phyloP scores from a whole-genome alignment of 1,139 yeast genomes.

The Taiozyma sp. region DNA sequence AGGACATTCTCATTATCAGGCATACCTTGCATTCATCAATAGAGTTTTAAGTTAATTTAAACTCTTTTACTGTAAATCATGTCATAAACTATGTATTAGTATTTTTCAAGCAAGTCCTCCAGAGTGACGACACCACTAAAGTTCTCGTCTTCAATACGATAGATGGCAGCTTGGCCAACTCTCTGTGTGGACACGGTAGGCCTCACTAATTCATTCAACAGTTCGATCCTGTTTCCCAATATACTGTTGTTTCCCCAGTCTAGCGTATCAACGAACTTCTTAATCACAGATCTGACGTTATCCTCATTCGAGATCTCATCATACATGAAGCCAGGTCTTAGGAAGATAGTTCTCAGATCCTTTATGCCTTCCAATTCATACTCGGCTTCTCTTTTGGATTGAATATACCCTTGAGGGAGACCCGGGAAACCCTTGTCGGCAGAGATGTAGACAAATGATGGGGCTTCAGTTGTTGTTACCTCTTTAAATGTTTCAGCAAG shows the following conservation, averaged over 20 bases:
- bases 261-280: conserved; percentile 32
- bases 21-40: neutral
- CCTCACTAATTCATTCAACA: conserved; percentile 46
- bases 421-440: conserved; percentile 72
- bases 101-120: conserved; percentile 39
- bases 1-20: neutral
- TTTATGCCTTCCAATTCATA: conserved; percentile 36
- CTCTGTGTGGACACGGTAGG: conserved; percentile 67
- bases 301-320: conserved; percentile 40
- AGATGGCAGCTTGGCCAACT: conserved; percentile 58
- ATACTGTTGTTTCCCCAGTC: conserved; percentile 39
- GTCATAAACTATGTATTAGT: neutral
- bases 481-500: conserved; percentile 54
- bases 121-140: conserved; percentile 56
- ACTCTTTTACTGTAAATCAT: neutral
- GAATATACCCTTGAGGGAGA: conserved; percentile 65
- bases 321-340: conserved; percentile 84
- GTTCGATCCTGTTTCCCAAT: conserved; percentile 26
- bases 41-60: neutral
- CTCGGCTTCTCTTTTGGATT: conserved; percentile 78
- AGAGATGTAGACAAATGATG: conserved; percentile 70
- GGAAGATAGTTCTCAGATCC: conserved; percentile 51
- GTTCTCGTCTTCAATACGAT: conserved; percentile 45
- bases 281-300: conserved; percentile 31
- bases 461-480: conserved; percentile 22